Base-by-base conservation (phyloP, 306 rosid genomes). In the Corylus heterophylla region DNA sequence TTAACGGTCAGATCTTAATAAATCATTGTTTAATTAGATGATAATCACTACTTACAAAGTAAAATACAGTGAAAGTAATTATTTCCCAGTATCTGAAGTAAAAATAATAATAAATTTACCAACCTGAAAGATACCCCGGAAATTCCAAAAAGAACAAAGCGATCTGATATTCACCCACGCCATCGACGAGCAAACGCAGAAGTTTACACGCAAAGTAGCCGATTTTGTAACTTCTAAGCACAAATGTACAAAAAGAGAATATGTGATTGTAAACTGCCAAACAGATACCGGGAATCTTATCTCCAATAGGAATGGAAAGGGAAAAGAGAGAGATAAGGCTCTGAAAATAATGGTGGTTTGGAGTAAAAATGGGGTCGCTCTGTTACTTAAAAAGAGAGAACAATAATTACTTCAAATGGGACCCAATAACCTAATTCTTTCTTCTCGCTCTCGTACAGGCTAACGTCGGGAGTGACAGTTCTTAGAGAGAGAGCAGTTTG, bases 51-150 rank as follows among this genome's bases (percentile, higher is more conserved):
- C 58, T 75, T 12, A 78, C 44, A 20, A 58, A 55, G 54, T 42
- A 70, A 2, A 22, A 18, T 12, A 49, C 16, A 14, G 72, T 4
- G 17, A 50, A 4, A 47, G 27, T 25, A 59, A 8, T 10, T 59
- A 3, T 49, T 0, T 22, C 45, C 45, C 8, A 0, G 7, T 42
- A 7, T 42, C 45, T 42, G 45, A 59, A 59, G 29, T 61, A 8
- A 11, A 11, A 47, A 31, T 12, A 44, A 13, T 16, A 20, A 13
- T 4, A 35, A 22, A 29, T 54, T 39, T 12, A 78, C 86, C 3
- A 52, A 87, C 90, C 90, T 69, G 85, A 67, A 82, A 76, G 39
- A 80, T 16, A 48, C 47, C 68, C 56, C 82, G 49, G 74, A 82
- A 76, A 61, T 58, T 64, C 25, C 48, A 49, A 17, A 61, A 70